Evolutionary conservation across 257 asterid genomes (phyloP).

Genomic region (Solanum arcanum): DNA sequence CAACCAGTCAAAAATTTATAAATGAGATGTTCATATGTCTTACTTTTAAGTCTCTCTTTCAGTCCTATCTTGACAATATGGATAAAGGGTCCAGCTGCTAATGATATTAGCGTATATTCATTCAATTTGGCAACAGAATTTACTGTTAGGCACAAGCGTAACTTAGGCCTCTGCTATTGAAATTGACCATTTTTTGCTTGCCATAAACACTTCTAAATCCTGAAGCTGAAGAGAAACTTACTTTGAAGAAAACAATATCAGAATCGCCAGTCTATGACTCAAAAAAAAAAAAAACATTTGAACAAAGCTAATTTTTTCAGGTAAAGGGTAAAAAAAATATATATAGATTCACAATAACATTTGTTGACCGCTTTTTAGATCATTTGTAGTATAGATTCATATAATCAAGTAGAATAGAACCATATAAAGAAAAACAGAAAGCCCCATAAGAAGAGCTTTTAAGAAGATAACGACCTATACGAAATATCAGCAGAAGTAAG

Average conservation of each 20-base stretch:
- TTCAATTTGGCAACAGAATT: background rate
- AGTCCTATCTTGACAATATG: background rate
- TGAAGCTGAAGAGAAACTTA: background rate
- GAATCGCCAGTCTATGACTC: background rate
- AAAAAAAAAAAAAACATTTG: background rate
- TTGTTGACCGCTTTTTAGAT: background rate
- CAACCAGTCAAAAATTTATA: background rate
- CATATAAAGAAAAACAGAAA: background rate
- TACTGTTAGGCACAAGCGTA: background rate
- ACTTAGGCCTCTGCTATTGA: background rate
- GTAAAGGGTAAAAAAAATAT: background rate
- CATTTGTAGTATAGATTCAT: background rate
- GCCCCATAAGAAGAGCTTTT: background rate
- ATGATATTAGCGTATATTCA: background rate
- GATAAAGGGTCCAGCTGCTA: background rate
- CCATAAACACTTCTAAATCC: background rate
- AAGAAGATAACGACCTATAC: background rate
- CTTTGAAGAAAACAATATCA: too few species aligned
- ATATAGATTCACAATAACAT: background rate
- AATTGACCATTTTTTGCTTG: background rate
- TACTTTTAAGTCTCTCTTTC: background rate
- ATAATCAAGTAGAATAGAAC: background rate
- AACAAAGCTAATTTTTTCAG: background rate
- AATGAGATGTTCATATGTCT: background rate
- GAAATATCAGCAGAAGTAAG: background rate